Evolutionary conservation across 73 alveolate species (phyloP).

Genomic region (Paramecium biaurelia): DNA sequence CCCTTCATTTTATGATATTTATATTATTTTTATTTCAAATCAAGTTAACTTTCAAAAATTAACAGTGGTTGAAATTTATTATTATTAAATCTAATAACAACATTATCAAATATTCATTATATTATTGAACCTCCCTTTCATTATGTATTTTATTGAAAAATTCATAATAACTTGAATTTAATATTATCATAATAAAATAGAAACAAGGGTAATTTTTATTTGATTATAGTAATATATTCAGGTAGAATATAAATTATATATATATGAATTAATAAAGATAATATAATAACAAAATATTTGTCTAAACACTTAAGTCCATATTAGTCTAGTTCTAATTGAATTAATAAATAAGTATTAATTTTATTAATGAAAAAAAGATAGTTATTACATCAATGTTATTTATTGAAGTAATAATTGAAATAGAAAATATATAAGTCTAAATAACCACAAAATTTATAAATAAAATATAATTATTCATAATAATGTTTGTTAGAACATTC

Average conservation of each 20-base stretch:
- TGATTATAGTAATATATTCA: no score
- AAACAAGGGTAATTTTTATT: no score
- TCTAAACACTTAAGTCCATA: no score
- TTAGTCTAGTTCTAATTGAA: no score
- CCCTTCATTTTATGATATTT: neutral
- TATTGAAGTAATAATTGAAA: neutral
- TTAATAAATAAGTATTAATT: no score
- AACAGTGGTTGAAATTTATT: neutral
- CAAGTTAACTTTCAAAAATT: neutral
- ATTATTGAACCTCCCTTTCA: neutral
- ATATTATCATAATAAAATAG: no score
- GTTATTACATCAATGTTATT: neutral
- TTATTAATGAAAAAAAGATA: neutral
- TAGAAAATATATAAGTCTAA: neutral
- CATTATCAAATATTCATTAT: neutral
- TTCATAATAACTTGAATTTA: no score
- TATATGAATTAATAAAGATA: no score
- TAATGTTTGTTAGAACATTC: neutral
- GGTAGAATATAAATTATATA: no score
- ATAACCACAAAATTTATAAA: neutral
- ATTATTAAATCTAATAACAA: neutral
- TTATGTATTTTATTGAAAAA: no score
- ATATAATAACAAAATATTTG: no score
- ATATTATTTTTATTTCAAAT: neutral
- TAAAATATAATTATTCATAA: neutral